Conservation (phyloP, 225 moss, liverwort and hornwort genomes). For the Marchantia paleacea region DNA sequence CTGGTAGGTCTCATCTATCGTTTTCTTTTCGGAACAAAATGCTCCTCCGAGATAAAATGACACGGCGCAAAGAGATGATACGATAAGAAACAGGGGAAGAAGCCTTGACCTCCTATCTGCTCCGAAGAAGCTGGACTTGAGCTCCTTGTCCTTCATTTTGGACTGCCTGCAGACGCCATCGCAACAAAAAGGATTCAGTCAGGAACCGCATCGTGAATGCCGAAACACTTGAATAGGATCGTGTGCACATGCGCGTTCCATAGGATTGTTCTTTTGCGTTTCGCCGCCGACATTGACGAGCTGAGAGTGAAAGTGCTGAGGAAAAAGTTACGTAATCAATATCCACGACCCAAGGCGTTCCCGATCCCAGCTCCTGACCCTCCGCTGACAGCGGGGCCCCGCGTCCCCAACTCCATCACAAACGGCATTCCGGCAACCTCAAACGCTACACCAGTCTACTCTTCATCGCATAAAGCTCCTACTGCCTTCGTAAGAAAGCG, state of each 20-base stretch:
- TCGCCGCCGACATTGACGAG: neutral
- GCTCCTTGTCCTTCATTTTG: constrained; percentile 74
- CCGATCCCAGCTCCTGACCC: neutral
- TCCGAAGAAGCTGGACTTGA: constrained; percentile 55
- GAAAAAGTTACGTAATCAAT: too few relatives aligned
- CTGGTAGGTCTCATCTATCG: constrained; percentile 46
- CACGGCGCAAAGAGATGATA: constrained; percentile 63
- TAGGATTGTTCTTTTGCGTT: neutral
- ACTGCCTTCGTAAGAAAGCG: neutral
- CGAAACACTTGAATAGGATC: too few relatives aligned
- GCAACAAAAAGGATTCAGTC: neutral
- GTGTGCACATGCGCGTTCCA: neutral
- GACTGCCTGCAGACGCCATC: constrained; percentile 14
- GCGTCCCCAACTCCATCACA: neutral
- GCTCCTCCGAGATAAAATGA: constrained; percentile 85
- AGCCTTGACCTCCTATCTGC: constrained; percentile 66
- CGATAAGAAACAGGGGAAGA: constrained; percentile 64
- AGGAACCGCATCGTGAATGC: neutral
- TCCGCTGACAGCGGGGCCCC: neutral
- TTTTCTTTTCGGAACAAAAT: constrained; percentile 52
- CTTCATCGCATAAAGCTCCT: too few relatives aligned
- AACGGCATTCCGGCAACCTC: neutral
- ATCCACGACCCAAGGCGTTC: neutral
- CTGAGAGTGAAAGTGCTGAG: neutral
- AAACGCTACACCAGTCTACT: neutral